These are phyloP conservation scores for Lagerstroemia speciosa DNA, from an alignment of 345 rosid species.

Conservation along the genomic window DNA sequence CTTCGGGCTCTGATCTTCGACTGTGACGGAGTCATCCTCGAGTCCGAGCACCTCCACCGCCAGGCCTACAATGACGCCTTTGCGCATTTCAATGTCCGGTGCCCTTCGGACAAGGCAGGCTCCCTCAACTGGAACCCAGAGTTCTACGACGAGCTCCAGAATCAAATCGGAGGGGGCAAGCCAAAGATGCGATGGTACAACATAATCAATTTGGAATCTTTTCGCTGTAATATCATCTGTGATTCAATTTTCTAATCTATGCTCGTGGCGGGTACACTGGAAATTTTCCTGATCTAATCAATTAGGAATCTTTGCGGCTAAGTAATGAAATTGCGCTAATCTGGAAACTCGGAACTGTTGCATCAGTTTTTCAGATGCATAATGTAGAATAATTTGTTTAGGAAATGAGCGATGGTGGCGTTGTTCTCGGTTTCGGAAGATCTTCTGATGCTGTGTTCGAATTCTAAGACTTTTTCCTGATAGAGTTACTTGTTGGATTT, in stretches of 20 bases:
- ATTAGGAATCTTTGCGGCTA: too few species aligned
- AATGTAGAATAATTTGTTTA: background rate
- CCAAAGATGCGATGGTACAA: conserved; percentile 87
- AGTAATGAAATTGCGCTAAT: too few species aligned
- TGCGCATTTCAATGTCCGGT: conserved; percentile 64
- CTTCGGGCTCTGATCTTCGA: conserved; percentile 80
- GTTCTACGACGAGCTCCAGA: conserved; percentile 84
- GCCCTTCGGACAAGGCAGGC: conserved; percentile 38
- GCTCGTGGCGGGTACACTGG: too few species aligned
- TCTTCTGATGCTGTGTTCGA: background rate
- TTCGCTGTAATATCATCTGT: background rate
- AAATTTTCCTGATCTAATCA: too few species aligned
- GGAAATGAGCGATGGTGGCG: background rate
- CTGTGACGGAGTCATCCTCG: conserved; percentile 90
- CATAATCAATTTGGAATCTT: background rate
- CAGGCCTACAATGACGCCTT: conserved; percentile 96
- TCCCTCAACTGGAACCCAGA: conserved; percentile 62
- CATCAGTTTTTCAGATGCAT: background rate
- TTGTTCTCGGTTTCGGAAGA: background rate
- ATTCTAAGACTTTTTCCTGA: background rate
- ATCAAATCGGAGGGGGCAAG: conserved; percentile 80
- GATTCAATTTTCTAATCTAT: too few species aligned
- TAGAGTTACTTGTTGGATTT: background rate
- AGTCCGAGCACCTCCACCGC: conserved; percentile 86
- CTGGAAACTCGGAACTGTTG: background rate